Base-by-base conservation (phyloP, 495 filamentous ascomycete genomes). In the Hypoxylon lenormandii region DNA sequence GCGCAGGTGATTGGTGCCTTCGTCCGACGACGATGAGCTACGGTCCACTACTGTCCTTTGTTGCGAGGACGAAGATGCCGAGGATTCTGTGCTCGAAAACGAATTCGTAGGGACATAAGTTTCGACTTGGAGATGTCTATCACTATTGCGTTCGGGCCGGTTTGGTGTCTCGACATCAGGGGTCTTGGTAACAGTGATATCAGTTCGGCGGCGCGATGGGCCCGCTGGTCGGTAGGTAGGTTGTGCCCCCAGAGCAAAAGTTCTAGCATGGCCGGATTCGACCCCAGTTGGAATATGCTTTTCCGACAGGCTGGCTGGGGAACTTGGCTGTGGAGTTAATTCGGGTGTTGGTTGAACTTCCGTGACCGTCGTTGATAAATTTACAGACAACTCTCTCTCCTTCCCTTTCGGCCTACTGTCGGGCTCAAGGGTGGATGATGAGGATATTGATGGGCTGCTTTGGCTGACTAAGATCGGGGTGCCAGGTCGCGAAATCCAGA, bases 401-500 rank as follows among this genome's bases (percentile, higher is more conserved):
- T 66, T 62, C 42, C 69, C 64, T 60, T 57, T 72, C 21, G 55
- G 33, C 16, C 66, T 60, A 37, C 40, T 61, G 45, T 74, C 64
- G 54, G 58, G 28, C 28, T 73, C 70, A 13, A 79, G 59, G 5
- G 78, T 79, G 5, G 70, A 74, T 4, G 79, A 77, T 1, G 79
- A 76, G 19, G 76, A 74, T 7, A 70, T 58, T 30, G 75, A 79
- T n/a, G 70, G 60, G 18, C 60, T 76, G 10, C 64, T 19, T 59
- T 49, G 16, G 59, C 50, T 40, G 64, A 73, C 18, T 50, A 72
- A 43, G 64, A 73, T 23, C 10, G 87, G 87, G 7, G 89, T 90
- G 33, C 84, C 87, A 11, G 84, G 81, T 28, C 85, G 80, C 12
- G 92, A 94, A 21, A 93, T 90, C 88, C 92, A 97, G 51, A 97